phyloP scores from a whole-genome alignment of 352 stramenopile genomes.

The Pythium insidiosum region DNA sequence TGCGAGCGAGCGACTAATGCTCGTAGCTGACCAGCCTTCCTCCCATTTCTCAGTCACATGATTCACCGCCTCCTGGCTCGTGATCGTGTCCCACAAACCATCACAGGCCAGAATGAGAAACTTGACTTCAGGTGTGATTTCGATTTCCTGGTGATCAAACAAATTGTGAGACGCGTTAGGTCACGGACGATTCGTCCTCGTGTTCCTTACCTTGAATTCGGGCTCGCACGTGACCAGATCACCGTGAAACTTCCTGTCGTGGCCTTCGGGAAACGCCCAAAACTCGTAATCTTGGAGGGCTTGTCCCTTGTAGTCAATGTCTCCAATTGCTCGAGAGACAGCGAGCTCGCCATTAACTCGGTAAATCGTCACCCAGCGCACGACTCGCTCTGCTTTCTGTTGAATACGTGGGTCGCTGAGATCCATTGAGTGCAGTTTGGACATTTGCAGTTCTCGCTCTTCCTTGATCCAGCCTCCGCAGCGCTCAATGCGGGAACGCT shows the following conservation, averaged over 20 bases:
- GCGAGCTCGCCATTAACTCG: constrained; percentile 90
- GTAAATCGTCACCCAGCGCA: constrained; percentile 83
- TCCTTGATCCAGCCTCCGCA: constrained; percentile 77
- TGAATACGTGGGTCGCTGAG: constrained; percentile 81
- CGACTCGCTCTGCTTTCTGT: constrained; percentile 67
- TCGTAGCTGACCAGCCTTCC: constrained; percentile 61
- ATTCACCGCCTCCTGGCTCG: constrained; percentile 87
- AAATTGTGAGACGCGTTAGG: too few species aligned
- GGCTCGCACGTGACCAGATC: constrained; percentile 83
- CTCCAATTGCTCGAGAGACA: constrained; percentile 87
- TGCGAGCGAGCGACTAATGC: constrained; percentile 76
- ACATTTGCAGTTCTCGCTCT: constrained; percentile 82
- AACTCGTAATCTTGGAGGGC: constrained; percentile 69
- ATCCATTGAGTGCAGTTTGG: constrained; percentile 85
- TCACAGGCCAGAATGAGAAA: constrained; percentile 91
- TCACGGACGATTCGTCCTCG: too few species aligned
- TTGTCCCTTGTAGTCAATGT: constrained; percentile 88
- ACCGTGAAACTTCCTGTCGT: constrained; percentile 69
- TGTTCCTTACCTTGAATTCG: constrained; percentile 59
- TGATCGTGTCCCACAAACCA: constrained; percentile 91
- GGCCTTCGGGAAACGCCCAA: constrained; percentile 78
- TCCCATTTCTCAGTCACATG: constrained; percentile 65
- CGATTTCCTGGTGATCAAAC: constrained; percentile 51
- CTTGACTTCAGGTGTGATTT: constrained; percentile 85
- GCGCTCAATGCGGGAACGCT: constrained; percentile 61